A percentile compares a stretch with the other conserved stretches of the same genome.
phyloP scores from a whole-genome alignment of 805 yeast species.

The Sporopachydermia quercuum region DNA sequence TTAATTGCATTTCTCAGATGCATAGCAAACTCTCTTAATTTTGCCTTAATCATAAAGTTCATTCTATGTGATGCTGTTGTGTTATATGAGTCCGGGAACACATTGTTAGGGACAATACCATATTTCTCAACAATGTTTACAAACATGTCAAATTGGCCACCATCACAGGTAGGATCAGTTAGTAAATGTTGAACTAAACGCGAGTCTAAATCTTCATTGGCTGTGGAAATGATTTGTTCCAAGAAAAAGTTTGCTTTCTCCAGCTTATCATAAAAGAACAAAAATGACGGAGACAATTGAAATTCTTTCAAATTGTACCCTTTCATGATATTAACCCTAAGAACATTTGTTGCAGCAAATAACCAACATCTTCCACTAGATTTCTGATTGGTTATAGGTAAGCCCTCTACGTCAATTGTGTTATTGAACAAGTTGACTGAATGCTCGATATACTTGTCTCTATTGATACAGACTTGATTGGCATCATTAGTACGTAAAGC shows the following conservation, averaged over 20 bases:
- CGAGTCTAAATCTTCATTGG: slow-evolving; percentile 49
- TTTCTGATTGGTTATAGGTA: slow-evolving; percentile 61
- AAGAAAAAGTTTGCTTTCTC: slow-evolving; percentile 74
- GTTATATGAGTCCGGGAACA: slow-evolving; percentile 55
- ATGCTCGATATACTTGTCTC: slow-evolving; percentile 7
- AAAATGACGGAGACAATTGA: slow-evolving; percentile 64
- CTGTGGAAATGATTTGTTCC: slow-evolving; percentile 61
- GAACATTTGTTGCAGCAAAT: slow-evolving; percentile 66
- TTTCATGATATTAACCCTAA: slow-evolving; percentile 48
- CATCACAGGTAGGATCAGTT: slow-evolving; percentile 57
- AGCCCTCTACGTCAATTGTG: slow-evolving; percentile 32
- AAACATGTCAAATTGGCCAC: slow-evolving; percentile 84
- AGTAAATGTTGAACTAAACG: slow-evolving; percentile 55
- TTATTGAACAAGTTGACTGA: slow-evolving; percentile 24
- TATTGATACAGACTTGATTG: slow-evolving; percentile 14
- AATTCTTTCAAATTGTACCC: slow-evolving; percentile 50
- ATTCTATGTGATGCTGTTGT: slow-evolving; percentile 35
- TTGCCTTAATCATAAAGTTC: slow-evolving; percentile 50
- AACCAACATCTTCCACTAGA: slow-evolving; percentile 80
- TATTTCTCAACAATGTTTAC: slow-evolving; percentile 64
- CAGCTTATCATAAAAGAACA: slow-evolving; percentile 75
- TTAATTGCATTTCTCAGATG: slow-evolving; percentile 38
- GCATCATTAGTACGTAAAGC: slow-evolving; percentile 17
- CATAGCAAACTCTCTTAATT: slow-evolving; percentile 69
- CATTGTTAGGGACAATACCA: slow-evolving; percentile 62